phyloP scores from a whole-genome alignment of 768 basidiomycete species.

The Tricholoma flavovirens region DNA sequence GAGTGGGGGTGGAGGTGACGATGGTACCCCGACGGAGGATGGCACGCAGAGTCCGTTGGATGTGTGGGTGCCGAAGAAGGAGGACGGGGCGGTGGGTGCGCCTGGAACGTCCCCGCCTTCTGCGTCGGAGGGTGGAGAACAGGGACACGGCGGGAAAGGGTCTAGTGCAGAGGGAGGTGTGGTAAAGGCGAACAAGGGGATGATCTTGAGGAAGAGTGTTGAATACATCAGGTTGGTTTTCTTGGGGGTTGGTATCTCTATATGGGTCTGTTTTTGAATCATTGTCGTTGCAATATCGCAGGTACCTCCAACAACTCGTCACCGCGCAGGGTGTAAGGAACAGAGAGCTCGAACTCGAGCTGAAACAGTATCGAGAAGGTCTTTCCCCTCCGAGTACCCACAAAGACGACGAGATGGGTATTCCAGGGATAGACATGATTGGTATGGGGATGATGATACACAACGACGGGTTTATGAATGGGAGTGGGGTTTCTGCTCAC shows the following conservation, averaged over 20 bases:
- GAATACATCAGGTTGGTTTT: conserved; percentile 55
- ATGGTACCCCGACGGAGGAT: background rate
- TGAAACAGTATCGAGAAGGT: conserved; percentile 39
- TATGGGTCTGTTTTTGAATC: too few relatives aligned
- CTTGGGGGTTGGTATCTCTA: too few relatives aligned
- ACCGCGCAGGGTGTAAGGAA: conserved; percentile 73
- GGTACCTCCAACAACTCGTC: conserved; percentile 81
- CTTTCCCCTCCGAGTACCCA: conserved; percentile 15
- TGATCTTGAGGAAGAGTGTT: conserved; percentile 83
- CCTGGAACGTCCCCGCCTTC: conserved; percentile 1
- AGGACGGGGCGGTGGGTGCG: conserved; percentile 1
- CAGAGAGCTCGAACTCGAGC: conserved; percentile 70
- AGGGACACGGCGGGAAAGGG: background rate
- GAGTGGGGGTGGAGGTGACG: background rate
- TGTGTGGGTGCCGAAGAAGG: background rate
- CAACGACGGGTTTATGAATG: background rate
- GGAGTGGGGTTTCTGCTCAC: background rate
- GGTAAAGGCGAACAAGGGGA: conserved; percentile 92
- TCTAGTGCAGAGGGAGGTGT: conserved; percentile 23
- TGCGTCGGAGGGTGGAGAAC: background rate
- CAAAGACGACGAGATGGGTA: background rate
- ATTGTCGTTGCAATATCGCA: too few relatives aligned
- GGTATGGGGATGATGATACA: conserved; percentile 5
- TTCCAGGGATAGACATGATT: conserved; percentile 2
- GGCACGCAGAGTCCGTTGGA: background rate